A percentile compares a stretch with the other conserved stretches of the same genome.
Evolutionary conservation across 805 yeast species (phyloP).

Genomic region (Saccharomycopsis capsularis): DNA sequence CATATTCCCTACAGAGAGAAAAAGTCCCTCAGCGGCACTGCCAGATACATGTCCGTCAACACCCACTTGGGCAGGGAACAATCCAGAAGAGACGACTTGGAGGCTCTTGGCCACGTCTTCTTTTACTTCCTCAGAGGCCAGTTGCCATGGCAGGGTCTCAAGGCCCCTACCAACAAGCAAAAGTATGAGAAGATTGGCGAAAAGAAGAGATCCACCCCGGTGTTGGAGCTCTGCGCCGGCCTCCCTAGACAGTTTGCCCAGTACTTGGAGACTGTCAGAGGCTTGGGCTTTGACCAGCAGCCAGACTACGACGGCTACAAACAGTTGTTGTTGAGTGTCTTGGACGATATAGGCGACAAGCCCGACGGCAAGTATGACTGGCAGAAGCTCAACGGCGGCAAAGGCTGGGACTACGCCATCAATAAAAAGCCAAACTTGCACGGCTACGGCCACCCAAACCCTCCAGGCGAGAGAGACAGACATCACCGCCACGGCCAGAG

Average conservation of each 20-base stretch:
- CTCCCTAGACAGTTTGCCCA: constrained; percentile 90
- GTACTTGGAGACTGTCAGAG: constrained; percentile 82
- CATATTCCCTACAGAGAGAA: constrained; percentile 97
- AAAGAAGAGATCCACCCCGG: constrained; percentile 84
- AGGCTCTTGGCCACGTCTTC: constrained; percentile 93
- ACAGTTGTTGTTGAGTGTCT: constrained; percentile 66
- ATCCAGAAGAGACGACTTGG: constrained; percentile 92
- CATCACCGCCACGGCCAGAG: constrained; percentile 33
- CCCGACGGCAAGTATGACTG: constrained; percentile 94
- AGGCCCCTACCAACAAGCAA: constrained; percentile 96
- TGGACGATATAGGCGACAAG: constrained; percentile 59
- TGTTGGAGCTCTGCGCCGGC: constrained; percentile 79
- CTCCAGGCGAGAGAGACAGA: constrained; percentile 52
- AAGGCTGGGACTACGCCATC: constrained; percentile 88
- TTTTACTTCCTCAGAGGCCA: constrained; percentile 92
- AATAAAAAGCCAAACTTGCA: constrained; percentile 91
- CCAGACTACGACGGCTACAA: constrained; percentile 91
- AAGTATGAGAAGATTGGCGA: constrained; percentile 97
- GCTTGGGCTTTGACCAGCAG: constrained; percentile 83
- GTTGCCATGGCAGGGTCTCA: constrained; percentile 97
- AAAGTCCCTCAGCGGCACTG: constrained; percentile 93
- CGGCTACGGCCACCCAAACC: constrained; percentile 94
- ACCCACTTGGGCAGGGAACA: constrained; percentile 97
- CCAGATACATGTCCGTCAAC: constrained; percentile 97
- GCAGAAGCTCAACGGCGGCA: constrained; percentile 93